Evolutionary conservation across 139 green algal genomes (phyloP), one percentile per base, ranked within the genome.

Genomic region (Tetraselmis chui): DNA sequence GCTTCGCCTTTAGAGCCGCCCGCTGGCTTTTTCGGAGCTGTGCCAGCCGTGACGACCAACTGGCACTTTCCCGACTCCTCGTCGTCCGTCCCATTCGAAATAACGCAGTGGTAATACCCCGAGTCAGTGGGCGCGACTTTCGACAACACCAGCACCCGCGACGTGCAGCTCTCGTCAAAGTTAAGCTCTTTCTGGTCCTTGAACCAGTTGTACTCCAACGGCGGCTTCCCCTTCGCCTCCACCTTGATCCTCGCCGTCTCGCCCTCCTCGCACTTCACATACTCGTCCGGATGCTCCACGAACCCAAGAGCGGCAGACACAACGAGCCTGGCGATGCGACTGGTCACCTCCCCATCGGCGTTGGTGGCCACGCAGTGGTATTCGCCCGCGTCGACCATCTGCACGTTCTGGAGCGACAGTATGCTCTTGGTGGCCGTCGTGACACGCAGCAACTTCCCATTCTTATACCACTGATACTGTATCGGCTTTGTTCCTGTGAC

Each of bases 401-500:
- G 76, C 67, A 88, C 84, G 28, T 89, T 84, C 32, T 85, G 83
- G 23, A 93, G 75, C 32, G 92, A 84, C 29, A 93, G 86, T 79
- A 81, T 77, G 0, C 79, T 59, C 22, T 30, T 84, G 83, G 90
- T 83, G 0, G 82, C 59, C 2, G 90, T 92, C 25, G 85, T 88
- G 11, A 83, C 83, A 30, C 30, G 74, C 29, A 93, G 81, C 75
- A 81, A 83, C 45, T 83, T 82, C 28, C 83, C 83, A 75, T 91
- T 87, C 78, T 88, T 90, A 84, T 82, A 88, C 90, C 90, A 93
- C 79, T 89, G 84, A 86, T 90, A 93, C 18, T 80, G 76, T 29
- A 93, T 84, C 0, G 88, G 90, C 31, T 81, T 82, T 85, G 28
- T 28, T 87, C 89, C 88, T 92, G 82, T 1, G 1, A 86, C 88